Base-by-base conservation (phyloP, 2,329 filamentous ascomycete genomes). In the Aspergillus costaricaensis region DNA sequence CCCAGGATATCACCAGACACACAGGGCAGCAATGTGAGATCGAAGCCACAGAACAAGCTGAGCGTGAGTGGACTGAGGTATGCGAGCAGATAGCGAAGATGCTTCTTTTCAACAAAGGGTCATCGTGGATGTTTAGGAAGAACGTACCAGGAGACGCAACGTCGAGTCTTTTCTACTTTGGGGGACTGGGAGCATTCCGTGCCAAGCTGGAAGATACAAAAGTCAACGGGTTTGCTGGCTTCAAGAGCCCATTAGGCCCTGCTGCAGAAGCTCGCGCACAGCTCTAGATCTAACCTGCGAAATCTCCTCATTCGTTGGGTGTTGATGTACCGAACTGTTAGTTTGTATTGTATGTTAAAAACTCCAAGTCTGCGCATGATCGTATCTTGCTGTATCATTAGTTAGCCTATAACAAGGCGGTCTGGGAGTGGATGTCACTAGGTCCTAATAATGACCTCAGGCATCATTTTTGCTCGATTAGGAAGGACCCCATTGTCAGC, bases 31-130 rank as follows among this genome's bases (percentile, higher is more conserved):
- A n/a, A 10, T 64, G 62, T 38, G 47, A 55, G 32, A 57, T 63
- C 4, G 63, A 65, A 21, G 41, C 58, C 10, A 59, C 55, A 2
- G 32, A 47, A 36, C 49, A 63, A 4, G 60, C 58, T 4, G 38
- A 48, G 15, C 49, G 15, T 1, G 19, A 52, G 1, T 65, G 61
- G 63, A 53, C 55, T 7, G 44, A 49, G 15, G 21, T 49, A 8
- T 49, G 44, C 14, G 14, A 49, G 3, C 12, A 30, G 8, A 17
- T 15, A 14, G 44, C 44, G 1, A 15, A 17, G 15, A 8, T 25
- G 23, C 23, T n/a, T 30, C 19, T 30, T 7, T 27, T 30, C 21
- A 14, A 21, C 41, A 44, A 23, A 44, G 10, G 19, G 3, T 21
- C 19, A 8, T 23, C 41, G 12, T 44, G 41, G 41, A 23, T 44